Evolutionary conservation across 2,329 filamentous ascomycete genomes (phyloP), one percentile per base, ranked within the genome.

Genomic region (Magnaporthiopsis rhizophila): DNA sequence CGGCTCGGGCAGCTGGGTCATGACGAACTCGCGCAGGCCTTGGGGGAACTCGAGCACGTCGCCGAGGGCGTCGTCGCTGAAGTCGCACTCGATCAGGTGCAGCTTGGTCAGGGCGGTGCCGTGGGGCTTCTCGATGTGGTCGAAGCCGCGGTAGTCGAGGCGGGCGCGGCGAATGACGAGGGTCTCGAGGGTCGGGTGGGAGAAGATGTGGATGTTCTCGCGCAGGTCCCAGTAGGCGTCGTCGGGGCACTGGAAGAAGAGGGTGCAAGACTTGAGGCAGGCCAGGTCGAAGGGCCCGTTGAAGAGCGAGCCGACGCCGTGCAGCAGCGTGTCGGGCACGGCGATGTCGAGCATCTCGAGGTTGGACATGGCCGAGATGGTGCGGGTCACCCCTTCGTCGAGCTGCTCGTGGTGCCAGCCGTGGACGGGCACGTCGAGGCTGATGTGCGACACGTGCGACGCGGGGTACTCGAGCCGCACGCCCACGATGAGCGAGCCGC

Each of bases 151-250:
- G 64, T 81, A 72, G 63, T 80, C 79, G 3, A 82, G 73, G 66
- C 75, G 77, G 13, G 80, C 80, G n/a, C 76, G 71, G 59, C 72
- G 74, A 61, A 82, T 78, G 59, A 75, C 74, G 3, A 82, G 75
- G 6, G 72, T 75, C 68, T 82, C 79, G 26, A 82, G 75, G 0
- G 79, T 79, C 0, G 80, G 80, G 61, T 82, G 80, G 3, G 78
- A 74, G 65, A 82, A 82, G 62, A 82, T 80, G 71, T 82, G 79
- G 60, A 82, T 81, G 67, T 81, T 82, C 65, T 81, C 79, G 65
- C 77, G 79, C 56, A 82, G 73, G 67, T 82, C 79, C 80, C 80
- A 82, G 69, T 81, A 82, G 12, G 72, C 72, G 62, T 77, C 73
- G 62, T 77, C 73, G 18, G 75, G 73, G 66, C 73, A 73, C 68